Evolutionary conservation across 805 yeast genomes (phyloP).

Genomic region (Kodamaea laetipori): DNA sequence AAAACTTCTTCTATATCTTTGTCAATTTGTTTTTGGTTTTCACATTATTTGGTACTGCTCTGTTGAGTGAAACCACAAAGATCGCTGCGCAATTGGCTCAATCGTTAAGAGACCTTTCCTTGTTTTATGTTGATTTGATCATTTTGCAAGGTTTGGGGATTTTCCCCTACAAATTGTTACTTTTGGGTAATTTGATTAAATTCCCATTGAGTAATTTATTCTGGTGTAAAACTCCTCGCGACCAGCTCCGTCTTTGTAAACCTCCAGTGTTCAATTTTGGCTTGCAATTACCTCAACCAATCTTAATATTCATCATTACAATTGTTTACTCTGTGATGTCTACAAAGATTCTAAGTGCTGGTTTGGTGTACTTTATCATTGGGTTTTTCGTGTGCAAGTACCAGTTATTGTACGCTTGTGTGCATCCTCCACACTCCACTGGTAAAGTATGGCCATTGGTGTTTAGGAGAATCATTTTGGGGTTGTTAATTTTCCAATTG

Average conservation of each 20-base stretch:
- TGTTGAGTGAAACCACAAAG: slow-evolving; percentile 85
- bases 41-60: slow-evolving; percentile 91
- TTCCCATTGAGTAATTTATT: slow-evolving; percentile 58
- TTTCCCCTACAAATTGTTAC: slow-evolving; percentile 82
- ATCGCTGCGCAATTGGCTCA: slow-evolving; percentile 85
- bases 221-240: slow-evolving; percentile 82
- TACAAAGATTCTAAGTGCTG: slow-evolving; percentile 81
- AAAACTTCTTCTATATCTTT: slow-evolving; percentile 92
- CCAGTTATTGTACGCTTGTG: slow-evolving; percentile 84
- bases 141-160: slow-evolving; percentile 83
- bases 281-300: slow-evolving; percentile 86
- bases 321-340: slow-evolving; percentile 87
- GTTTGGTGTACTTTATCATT: slow-evolving; percentile 76
- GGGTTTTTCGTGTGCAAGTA: slow-evolving; percentile 92
- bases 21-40: slow-evolving; percentile 92
- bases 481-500: slow-evolving; percentile 79
- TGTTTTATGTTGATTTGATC: slow-evolving; percentile 87
- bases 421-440: slow-evolving; percentile 95
- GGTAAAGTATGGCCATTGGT: slow-evolving; percentile 96
- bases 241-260: slow-evolving; percentile 68
- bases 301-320: slow-evolving; percentile 80
- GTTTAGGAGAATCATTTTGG: slow-evolving; percentile 77
- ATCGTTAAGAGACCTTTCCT: slow-evolving; percentile 73
- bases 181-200: slow-evolving; percentile 74
- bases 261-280: slow-evolving; percentile 96